A percentile compares a stretch with the other conserved stretches of the same genome.
Evolutionary conservation across 306 rosid genomes (phyloP).

Genomic region (barrel medic (Medicago truncatula)): MtrunA17r5.0-ANR NC_053042.1:3801501-3802000

Average conservation of each 20-base stretch:
- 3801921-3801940: no score
- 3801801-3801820: no score
- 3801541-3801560: neutral
- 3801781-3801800: no score
- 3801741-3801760: conserved; percentile 1
- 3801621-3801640: neutral
- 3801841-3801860: no score
- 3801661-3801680: neutral
- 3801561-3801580: neutral
- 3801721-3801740: neutral
- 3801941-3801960: no score
- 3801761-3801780: neutral
- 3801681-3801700: conserved; percentile 6
- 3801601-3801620: conserved; percentile 13
- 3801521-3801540: neutral
- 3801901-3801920: no score
- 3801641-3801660: neutral
- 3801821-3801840: no score
- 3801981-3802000: no score
- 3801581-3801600: neutral
- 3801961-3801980: no score
- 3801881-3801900: no score
- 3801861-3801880: no score
- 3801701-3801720: neutral
- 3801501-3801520: neutral